A percentile compares a stretch with the other conserved stretches of the same genome.
These are phyloP conservation scores for Marchantia paleacea DNA, from an alignment of 225 moss, liverwort and hornwort species.

Conservation along the genomic window DNA sequence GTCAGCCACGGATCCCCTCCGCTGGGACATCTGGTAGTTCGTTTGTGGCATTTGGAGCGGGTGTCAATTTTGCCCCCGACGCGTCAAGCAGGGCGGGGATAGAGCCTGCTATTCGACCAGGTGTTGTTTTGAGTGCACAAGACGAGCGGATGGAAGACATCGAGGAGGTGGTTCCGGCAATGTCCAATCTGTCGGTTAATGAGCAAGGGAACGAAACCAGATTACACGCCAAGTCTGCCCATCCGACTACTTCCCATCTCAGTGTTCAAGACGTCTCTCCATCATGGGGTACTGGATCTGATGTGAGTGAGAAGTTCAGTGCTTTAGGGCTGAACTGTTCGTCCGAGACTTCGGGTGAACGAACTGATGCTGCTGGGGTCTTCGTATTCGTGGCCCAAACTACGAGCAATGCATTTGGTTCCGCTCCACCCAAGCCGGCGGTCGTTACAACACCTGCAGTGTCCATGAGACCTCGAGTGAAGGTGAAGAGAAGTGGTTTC, in stretches of 20 bases:
- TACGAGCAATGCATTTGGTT: slow-evolving; percentile 7
- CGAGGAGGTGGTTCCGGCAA: slow-evolving; percentile 30
- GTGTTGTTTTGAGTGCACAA: slow-evolving; percentile 18
- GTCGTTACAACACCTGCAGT: slow-evolving; percentile 17
- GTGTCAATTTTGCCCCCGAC: slow-evolving; percentile 16
- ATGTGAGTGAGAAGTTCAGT: slow-evolving; percentile 28
- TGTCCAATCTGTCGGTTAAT: slow-evolving; percentile 33
- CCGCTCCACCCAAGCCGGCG: slow-evolving; percentile 15
- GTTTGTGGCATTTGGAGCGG: slow-evolving; percentile 38
- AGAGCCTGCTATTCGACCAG: slow-evolving; percentile 18
- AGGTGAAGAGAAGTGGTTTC: slow-evolving; percentile 37
- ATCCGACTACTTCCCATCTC: slow-evolving; percentile 21
- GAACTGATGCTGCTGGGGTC: slow-evolving; percentile 28
- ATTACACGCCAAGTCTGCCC: not conserved
- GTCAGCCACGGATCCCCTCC: slow-evolving; percentile 19
- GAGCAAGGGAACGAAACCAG: slow-evolving; percentile 23
- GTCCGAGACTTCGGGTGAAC: slow-evolving; percentile 22
- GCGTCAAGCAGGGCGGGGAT: slow-evolving; percentile 10
- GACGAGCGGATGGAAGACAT: slow-evolving; percentile 51
- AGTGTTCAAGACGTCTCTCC: slow-evolving; percentile 20
- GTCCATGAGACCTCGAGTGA: slow-evolving; percentile 39
- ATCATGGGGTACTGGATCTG: slow-evolving; percentile 17
- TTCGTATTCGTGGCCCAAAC: slow-evolving; percentile 45
- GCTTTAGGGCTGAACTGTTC: slow-evolving; percentile 26
- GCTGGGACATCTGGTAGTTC: slow-evolving; percentile 18